Percentiles rank a stretch among this genome's conserved stretches.
phyloP scores from a whole-genome alignment of 148 eudicot genomes.

The Dysphania ambrosioides region DNA sequence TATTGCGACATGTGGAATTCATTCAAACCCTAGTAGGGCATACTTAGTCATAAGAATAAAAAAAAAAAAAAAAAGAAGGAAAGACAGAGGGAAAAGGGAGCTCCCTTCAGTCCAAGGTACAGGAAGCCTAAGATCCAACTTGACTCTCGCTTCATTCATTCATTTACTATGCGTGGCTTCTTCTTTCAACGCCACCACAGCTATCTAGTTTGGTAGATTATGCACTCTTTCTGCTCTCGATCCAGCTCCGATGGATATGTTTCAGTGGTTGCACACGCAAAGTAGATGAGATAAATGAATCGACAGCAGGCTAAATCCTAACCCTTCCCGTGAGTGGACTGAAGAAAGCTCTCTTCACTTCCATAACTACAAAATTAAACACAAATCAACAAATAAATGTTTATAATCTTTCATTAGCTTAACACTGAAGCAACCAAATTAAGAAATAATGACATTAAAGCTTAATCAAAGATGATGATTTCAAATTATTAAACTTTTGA shows the following conservation, averaged over 20 bases:
- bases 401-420: too few species aligned
- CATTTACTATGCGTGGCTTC: constrained; percentile 36
- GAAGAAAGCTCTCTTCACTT: constrained; percentile 89
- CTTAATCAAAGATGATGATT: too few species aligned
- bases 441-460: too few species aligned
- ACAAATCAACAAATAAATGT: not conserved
- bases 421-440: too few species aligned
- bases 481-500: not conserved
- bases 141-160: constrained; percentile 84
- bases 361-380: not conserved
- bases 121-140: constrained; percentile 53
- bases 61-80: not conserved
- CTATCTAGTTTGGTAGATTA: too few species aligned
- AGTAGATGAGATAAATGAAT: constrained; percentile 97
- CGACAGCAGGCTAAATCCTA: constrained; percentile 79
- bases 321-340: constrained; percentile 69
- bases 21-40: constrained; percentile 19
- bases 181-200: too few species aligned
- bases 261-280: constrained; percentile 36
- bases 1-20: not conserved
- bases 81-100: not conserved
- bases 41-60: not conserved
- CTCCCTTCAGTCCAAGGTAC: constrained; percentile 26
- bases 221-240: too few species aligned
- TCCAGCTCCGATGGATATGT: not conserved